These are phyloP conservation scores for Termitomyces heimii DNA, from an alignment of 768 basidiomycete genomes.

Conservation along the genomic window DNA sequence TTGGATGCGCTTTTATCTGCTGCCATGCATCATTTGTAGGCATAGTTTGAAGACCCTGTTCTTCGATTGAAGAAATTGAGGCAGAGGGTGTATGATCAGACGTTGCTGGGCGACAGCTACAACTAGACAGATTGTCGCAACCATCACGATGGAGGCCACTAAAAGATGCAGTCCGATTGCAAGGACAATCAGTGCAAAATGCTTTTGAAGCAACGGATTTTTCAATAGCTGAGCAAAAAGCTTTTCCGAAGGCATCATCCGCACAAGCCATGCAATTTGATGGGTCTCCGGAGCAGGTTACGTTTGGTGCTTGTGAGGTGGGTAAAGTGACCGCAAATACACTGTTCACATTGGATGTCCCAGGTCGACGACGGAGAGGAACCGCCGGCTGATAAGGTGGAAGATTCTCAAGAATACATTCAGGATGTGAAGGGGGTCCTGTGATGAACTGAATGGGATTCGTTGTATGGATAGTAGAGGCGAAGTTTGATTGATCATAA, in stretches of 20 bases:
- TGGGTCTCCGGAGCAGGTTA: slow-evolving; percentile 79
- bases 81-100: background rate
- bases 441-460: slow-evolving; percentile 20
- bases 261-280: slow-evolving; percentile 81
- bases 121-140: slow-evolving; percentile 18
- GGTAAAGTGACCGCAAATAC: slow-evolving; percentile 47
- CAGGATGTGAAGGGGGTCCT: slow-evolving; percentile 18
- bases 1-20: slow-evolving; percentile 83
- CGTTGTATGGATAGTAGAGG: slow-evolving; percentile 17
- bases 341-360: slow-evolving; percentile 32
- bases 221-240: slow-evolving; percentile 76
- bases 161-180: slow-evolving; percentile 11
- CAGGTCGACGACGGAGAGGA: slow-evolving; percentile 60
- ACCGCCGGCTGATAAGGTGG: slow-evolving; percentile 80
- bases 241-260: slow-evolving; percentile 81
- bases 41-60: slow-evolving; percentile 46
- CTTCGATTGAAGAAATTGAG: slow-evolving; percentile 1
- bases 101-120: slow-evolving; percentile 17
- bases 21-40: slow-evolving; percentile 82
- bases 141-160: slow-evolving; percentile 4
- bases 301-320: slow-evolving; percentile 18
- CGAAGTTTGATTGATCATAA: slow-evolving; percentile 17
- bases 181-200: slow-evolving; percentile 54
- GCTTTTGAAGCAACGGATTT: slow-evolving; percentile 48
- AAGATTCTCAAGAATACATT: slow-evolving; percentile 71